A percentile compares a stretch with the other conserved stretches of the same genome.
Evolutionary conservation across 192 early-diverging fungal species (phyloP).

Genomic region (Linnemannia hyalina): DNA sequence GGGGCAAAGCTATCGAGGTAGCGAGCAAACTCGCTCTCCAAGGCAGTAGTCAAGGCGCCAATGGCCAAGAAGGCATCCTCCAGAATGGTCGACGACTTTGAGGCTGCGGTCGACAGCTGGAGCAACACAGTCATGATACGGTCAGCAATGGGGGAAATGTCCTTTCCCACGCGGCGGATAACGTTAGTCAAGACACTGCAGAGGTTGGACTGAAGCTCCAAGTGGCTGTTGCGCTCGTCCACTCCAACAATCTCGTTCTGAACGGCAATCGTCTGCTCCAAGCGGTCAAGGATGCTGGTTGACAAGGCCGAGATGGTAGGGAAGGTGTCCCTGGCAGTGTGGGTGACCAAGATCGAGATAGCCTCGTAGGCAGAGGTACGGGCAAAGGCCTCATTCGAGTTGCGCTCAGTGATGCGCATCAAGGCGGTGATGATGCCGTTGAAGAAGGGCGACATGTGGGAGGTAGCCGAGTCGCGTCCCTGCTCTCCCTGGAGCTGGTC

Average conservation of each 20-base stretch:
- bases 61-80: constrained; percentile 96
- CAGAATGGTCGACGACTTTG: constrained; percentile 83
- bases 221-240: constrained; percentile 86
- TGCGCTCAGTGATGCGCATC: constrained; percentile 79
- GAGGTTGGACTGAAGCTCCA: constrained; percentile 94
- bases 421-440: constrained; percentile 84
- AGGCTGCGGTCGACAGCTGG: constrained; percentile 75
- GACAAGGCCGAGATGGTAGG: constrained; percentile 82
- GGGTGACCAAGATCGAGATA: constrained; percentile 83
- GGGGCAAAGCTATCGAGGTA: constrained; percentile 92
- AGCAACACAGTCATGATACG: constrained; percentile 91
- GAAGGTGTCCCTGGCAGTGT: constrained; percentile 82
- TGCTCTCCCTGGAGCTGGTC: constrained; percentile 80
- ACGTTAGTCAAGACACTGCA: constrained; percentile 90
- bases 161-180: constrained; percentile 82
- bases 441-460: constrained; percentile 87
- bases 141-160: constrained; percentile 85
- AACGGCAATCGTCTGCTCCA: constrained; percentile 79
- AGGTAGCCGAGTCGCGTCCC: constrained; percentile 70
- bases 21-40: constrained; percentile 88
- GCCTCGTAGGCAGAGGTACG: constrained; percentile 95
- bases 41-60: constrained; percentile 85
- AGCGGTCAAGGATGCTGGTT: constrained; percentile 79
- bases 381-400: constrained; percentile 87
- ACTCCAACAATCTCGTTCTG: constrained; percentile 82